Evolutionary conservation across 2,329 filamentous ascomycete genomes (phyloP).

Genomic region (Sphaerulina vaccinii): DNA sequence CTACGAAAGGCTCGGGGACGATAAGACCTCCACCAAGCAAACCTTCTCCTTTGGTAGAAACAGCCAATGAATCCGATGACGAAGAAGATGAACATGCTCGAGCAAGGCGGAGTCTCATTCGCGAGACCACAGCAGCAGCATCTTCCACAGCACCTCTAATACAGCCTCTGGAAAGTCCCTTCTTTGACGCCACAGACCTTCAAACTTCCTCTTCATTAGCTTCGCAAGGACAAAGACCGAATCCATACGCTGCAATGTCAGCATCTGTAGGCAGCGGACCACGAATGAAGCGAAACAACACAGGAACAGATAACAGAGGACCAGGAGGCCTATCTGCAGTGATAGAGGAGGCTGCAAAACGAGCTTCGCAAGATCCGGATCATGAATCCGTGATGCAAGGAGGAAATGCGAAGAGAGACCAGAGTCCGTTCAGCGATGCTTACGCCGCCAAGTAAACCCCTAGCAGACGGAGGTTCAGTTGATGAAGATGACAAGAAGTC

Average conservation of each 20-base stretch:
- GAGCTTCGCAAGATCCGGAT: constrained; percentile 38
- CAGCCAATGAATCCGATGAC: constrained; percentile 29
- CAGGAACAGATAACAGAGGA: constrained; percentile 18
- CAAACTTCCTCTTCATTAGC: constrained; percentile 20
- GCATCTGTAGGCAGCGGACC: constrained; percentile 27
- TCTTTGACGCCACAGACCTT: constrained; percentile 37
- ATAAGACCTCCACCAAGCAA: constrained; percentile 24
- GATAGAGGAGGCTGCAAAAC: constrained; percentile 46
- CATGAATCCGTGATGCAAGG: constrained; percentile 17
- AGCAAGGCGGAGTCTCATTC: constrained; percentile 31
- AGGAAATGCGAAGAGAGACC: constrained; percentile 26
- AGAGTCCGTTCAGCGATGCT: constrained; percentile 37
- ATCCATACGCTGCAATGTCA: constrained; percentile 42
- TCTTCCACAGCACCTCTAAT: constrained; percentile 23
- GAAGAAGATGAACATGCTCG: constrained; percentile 35
- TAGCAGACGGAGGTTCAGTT: no score
- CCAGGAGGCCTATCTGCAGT: constrained; percentile 43
- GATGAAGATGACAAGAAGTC: no score
- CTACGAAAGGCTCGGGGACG: constrained; percentile 24
- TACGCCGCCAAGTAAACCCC: constrained; percentile 28
- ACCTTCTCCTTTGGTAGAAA: constrained; percentile 35
- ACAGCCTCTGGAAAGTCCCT: constrained; percentile 34
- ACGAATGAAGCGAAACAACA: constrained; percentile 7
- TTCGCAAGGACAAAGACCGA: constrained; percentile 31
- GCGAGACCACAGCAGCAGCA: constrained; percentile 15